Conservation (phyloP, 371 early-diverging fungal species). For the Rhizopus delemar region DNA sequence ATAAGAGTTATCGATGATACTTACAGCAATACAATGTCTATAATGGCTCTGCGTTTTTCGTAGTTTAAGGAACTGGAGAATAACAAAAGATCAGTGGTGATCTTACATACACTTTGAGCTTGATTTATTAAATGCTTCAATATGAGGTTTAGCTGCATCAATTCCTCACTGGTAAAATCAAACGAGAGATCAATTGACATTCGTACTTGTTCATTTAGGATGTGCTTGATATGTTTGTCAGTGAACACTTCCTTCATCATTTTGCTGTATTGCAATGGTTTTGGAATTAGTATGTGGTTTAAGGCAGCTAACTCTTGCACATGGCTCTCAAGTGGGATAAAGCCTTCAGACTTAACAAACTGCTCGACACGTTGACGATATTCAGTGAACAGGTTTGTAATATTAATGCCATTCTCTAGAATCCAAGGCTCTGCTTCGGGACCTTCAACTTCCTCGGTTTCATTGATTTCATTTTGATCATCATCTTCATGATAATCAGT, state of each 20-base stretch:
- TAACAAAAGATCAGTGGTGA: constrained; percentile 4
- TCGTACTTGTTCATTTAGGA: constrained; percentile 2
- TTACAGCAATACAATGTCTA: constrained; percentile 10
- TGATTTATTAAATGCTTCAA: constrained; percentile 7
- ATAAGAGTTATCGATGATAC: constrained; percentile 6
- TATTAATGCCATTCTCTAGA: constrained; percentile 9
- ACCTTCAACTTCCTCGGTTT: constrained; percentile 11
- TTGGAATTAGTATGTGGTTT: constrained; percentile 9
- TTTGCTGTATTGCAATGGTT: constrained; percentile 10
- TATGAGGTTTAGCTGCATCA: too few relatives aligned
- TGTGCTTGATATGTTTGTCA: constrained; percentile 6
- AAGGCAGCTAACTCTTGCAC: constrained; percentile 6
- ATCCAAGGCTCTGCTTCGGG: constrained; percentile 5
- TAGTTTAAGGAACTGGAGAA: constrained; percentile 5
- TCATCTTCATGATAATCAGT: constrained; percentile 13
- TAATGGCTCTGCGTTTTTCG: constrained; percentile 8
- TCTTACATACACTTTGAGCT: constrained; percentile 1
- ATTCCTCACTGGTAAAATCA: constrained; percentile 10
- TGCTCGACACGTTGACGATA: constrained; percentile 8
- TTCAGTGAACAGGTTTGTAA: constrained; percentile 6
- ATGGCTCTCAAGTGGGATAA: constrained; percentile 5
- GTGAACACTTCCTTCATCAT: constrained; percentile 9
- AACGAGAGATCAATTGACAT: constrained; percentile 2
- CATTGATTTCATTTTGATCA: constrained; percentile 11
- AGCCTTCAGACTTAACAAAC: constrained; percentile 6